Evolutionary conservation across 805 yeast species (phyloP), one percentile per base, ranked within the genome.

Genomic region (Myxozyma mucilagina): DNA sequence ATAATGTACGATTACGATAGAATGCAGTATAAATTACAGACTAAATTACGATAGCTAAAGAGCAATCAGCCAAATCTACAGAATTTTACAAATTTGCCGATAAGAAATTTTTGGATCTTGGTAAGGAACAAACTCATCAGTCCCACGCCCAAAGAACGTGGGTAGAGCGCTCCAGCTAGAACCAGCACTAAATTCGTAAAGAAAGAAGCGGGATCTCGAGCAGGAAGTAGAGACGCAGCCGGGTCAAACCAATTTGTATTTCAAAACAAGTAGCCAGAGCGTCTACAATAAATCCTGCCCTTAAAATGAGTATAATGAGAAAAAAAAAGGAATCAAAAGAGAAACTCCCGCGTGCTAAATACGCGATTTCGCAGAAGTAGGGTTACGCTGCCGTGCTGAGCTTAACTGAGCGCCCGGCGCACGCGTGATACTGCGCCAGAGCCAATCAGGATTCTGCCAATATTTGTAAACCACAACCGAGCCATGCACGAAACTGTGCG

Each of bases 101-200:
- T n/a, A n/a, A 36, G 43, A 51, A 35, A 65, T 66, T 53, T 66
- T 42, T 49, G 64, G 47, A 61, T 63, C 67, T 59, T 56, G 69
- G 69, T 66, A 66, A 66, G 69, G 69, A 66, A 66, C 67, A 56
- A 24, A 29, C 65, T 56, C 45, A 29, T 50, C 63, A 54, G 29
- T 31, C 58, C 59, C 52, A 42, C 53, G 35, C 43, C 29, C 29
- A 4, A 24, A 24, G 42, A 44, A 34, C 38, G 20, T 24, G 54
- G 38, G 54, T 50, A 16, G 34, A 43, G 61, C 32, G 61, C 61
- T 57, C 64, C 63, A 68, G 69, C 69, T 66, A 65, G 67, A 66
- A 57, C 66, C 66, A 45, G 53, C 54, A 42, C 42, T 45, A 24
- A 35, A 13, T 41, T 41, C 45, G 45, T 3, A 24, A 16, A 41